phyloP scores from a whole-genome alignment of 2,329 filamentous ascomycete species.

The Madurella mycetomatis region DNA sequence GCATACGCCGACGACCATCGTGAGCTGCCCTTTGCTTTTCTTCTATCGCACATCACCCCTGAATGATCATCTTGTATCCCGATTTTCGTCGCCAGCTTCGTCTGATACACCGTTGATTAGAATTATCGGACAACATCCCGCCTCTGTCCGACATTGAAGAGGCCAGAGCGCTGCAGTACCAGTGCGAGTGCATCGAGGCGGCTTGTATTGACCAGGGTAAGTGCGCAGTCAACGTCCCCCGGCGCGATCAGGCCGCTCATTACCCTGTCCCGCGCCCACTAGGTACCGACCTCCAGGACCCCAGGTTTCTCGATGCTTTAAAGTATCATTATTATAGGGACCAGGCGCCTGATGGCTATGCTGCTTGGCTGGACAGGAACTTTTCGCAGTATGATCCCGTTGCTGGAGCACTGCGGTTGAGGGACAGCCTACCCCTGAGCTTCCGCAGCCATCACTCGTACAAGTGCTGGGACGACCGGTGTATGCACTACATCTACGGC shows the following conservation, averaged over 20 bases:
- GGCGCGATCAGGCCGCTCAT: constrained; percentile 1
- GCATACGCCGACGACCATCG: constrained; percentile 46
- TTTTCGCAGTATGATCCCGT: constrained; percentile 46
- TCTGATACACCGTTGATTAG: constrained; percentile 29
- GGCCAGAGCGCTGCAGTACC: constrained; percentile 53
- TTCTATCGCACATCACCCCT: not conserved
- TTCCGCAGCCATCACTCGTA: constrained; percentile 39
- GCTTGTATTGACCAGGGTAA: constrained; percentile 47
- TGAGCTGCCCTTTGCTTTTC: constrained; percentile 33
- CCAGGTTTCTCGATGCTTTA: constrained; percentile 36
- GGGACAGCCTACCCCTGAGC: constrained; percentile 35
- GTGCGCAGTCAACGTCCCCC: constrained; percentile 17
- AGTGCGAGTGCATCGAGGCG: constrained; percentile 54
- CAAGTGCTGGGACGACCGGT: constrained; percentile 53
- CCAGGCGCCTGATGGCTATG: constrained; percentile 45
- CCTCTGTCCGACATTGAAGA: constrained; percentile 53
- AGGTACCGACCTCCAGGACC: constrained; percentile 43
- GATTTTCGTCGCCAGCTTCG: constrained; percentile 11
- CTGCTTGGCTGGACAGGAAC: constrained; percentile 50
- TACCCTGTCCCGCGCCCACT: not conserved
- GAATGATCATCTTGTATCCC: constrained; percentile 9
- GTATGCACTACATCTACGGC: constrained; percentile 56
- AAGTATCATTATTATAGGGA: constrained; percentile 34
- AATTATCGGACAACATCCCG: constrained; percentile 38
- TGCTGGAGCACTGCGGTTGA: constrained; percentile 38